Evolutionary conservation across 305 asterid genomes (phyloP).

Genomic region (Galium porrigens): DNA sequence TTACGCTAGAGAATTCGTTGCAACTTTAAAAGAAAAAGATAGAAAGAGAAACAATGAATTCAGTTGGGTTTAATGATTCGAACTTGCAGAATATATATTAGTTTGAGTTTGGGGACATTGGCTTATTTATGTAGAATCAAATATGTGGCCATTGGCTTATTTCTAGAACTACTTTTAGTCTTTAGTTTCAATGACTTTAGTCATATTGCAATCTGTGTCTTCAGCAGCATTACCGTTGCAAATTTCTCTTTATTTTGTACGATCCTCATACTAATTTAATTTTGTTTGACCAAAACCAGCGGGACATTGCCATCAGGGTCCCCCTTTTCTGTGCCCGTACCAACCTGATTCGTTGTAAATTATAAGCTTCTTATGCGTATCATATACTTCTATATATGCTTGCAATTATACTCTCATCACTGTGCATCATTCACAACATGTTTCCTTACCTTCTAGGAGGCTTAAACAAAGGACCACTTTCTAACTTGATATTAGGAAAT

Average conservation of each 20-base stretch:
- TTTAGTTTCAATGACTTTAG: background rate
- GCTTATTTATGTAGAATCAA: background rate
- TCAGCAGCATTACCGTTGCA: background rate
- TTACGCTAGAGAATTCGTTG: background rate
- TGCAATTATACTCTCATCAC: background rate
- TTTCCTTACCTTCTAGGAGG: background rate
- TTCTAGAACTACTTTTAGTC: background rate
- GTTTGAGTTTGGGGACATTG: background rate
- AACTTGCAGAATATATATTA: background rate
- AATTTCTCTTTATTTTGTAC: background rate
- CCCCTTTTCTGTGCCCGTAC: background rate
- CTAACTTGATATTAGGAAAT: constrained; percentile 4
- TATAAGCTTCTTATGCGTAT: background rate
- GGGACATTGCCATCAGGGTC: background rate
- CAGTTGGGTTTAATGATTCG: constrained; percentile 1
- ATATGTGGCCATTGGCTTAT: background rate
- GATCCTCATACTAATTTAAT: background rate
- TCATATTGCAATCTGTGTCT: background rate
- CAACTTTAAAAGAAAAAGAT: background rate
- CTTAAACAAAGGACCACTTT: background rate
- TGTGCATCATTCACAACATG: background rate
- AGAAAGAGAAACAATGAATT: background rate
- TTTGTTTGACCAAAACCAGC: background rate
- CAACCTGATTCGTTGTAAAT: background rate
- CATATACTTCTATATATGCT: background rate